Base-by-base conservation (phyloP, 78 protist species). In the Dictyostelium brefeldianum region DNA sequence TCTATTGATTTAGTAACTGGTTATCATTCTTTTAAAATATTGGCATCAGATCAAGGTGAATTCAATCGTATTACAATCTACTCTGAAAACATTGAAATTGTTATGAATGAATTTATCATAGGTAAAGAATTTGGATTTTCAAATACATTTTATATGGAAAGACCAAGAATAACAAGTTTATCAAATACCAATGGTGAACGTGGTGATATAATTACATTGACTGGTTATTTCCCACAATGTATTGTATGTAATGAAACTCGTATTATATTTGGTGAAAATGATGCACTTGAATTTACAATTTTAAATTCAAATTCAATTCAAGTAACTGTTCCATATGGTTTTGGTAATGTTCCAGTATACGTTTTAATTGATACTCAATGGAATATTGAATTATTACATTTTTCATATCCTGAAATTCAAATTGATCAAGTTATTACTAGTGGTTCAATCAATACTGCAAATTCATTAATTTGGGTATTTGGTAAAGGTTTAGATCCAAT, bases 151-250 rank as follows among this genome's bases (percentile, higher is more conserved):
- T 9, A 41, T 25, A 25, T 62, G 29, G 41, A 62, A 11, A 11
- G 20, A 25, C 71, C 71, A 62, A 62, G 22, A 3, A 9, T 62
- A 62, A 10, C 36, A 25, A 10, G 17, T 20, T 3, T 62, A n/a
- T 62, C 71, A 25, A n/a, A n/a, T n/a, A n/a, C n/a, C n/a, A n/a
- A n/a, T n/a, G n/a, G n/a, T n/a, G n/a, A n/a, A n/a, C 71, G 71
- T 62, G 29, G 41, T 25, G 71, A 62, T 27, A 25, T 25, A 2
- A 62, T 62, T 10, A 25, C n/a, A 62, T 25, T 62, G 14, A 25
- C 10, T 62, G 71, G 71, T 25, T 62, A n/a, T 25, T 62, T 62
- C 71, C 71, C 71, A 22, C 65, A 56, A 56, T 62, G 71, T 11
- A 62, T 62, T 10, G 5, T 22, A n/a, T 62, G 71, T 62, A 25